Evolutionary conservation across 305 asterid species (phyloP).

Genomic region (Rubia occidens): DNA sequence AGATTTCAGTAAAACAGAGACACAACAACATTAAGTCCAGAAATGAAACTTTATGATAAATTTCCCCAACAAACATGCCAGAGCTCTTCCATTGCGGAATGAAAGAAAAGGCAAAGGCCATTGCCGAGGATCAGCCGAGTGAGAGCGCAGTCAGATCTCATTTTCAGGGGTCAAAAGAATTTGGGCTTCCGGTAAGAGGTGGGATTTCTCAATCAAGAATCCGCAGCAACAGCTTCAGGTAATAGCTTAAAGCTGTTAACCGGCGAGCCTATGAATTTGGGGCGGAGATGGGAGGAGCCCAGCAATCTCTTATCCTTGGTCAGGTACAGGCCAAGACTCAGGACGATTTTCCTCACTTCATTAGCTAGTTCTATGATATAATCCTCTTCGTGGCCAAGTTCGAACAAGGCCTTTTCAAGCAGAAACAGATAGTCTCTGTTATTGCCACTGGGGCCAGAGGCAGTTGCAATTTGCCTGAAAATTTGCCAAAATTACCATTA

Average conservation of each 20-base stretch:
- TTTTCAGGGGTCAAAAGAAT: conserved; percentile 7
- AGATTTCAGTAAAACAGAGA: not conserved
- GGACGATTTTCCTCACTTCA: conserved; percentile 74
- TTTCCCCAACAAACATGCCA: not conserved
- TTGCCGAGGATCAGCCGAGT: not conserved
- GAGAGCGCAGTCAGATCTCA: not conserved
- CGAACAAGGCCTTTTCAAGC: conserved; percentile 54
- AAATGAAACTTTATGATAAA: not conserved
- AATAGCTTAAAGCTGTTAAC: conserved; percentile 31
- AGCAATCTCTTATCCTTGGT: conserved; percentile 35
- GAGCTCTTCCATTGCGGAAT: not conserved
- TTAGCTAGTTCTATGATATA: conserved; percentile 71
- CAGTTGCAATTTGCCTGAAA: conserved; percentile 72
- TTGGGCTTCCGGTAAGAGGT: not conserved
- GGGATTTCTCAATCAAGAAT: conserved; percentile 24
- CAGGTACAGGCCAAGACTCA: conserved; percentile 23
- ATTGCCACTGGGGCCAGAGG: conserved; percentile 81
- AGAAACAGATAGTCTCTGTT: conserved; percentile 70
- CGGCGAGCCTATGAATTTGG: conserved; percentile 38
- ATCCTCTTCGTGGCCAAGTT: conserved; percentile 79
- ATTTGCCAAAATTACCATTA: not conserved
- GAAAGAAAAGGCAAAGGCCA: not conserved
- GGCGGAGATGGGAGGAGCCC: conserved; percentile 26
- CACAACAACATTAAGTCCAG: not conserved
- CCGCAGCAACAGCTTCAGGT: conserved; percentile 54